These are phyloP conservation scores for Malus hybrid DNA, from an alignment of 331 rosid species.

Conservation along the genomic window DNA sequence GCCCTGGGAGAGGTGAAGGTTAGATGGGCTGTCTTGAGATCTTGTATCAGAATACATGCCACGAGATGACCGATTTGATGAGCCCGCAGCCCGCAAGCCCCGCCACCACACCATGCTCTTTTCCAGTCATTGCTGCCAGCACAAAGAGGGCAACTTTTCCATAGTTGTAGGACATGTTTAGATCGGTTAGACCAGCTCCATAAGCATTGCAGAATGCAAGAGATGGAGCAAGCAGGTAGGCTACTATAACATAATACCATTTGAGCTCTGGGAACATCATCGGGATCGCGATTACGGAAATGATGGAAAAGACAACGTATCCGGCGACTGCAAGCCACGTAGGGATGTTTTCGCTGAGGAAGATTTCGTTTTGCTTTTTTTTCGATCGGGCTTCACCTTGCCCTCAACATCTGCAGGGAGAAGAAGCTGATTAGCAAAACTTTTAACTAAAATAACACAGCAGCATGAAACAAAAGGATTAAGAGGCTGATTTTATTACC, in stretches of 20 bases:
- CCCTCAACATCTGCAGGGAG: constrained; percentile 20
- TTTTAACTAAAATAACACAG: not conserved
- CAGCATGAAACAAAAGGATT: not conserved
- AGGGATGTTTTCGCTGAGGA: constrained; percentile 58
- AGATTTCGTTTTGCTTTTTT: constrained; percentile 43
- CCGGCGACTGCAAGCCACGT: constrained; percentile 49
- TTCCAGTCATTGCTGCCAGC: constrained; percentile 63
- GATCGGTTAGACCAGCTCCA: constrained; percentile 80
- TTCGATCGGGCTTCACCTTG: constrained; percentile 26
- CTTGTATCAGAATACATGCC: constrained; percentile 79
- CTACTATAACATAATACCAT: constrained; percentile 61
- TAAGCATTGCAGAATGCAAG: constrained; percentile 88
- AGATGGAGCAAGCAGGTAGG: constrained; percentile 70
- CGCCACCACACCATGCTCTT: constrained; percentile 56
- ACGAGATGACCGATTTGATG: constrained; percentile 55
- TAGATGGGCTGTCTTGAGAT: constrained; percentile 74
- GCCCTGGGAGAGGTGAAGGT: constrained; percentile 74
- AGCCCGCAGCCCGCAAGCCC: constrained; percentile 75
- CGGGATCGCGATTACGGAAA: constrained; percentile 51
- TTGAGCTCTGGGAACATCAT: constrained; percentile 73
- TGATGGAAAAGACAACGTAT: constrained; percentile 30
- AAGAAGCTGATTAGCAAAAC: not conserved
- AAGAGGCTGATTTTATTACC: constrained; percentile 15
- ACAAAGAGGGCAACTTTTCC: constrained; percentile 74
- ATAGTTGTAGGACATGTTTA: constrained; percentile 87